Conservation (phyloP, 345 rosid genomes). For the Noccaea bulbosa region DNA sequence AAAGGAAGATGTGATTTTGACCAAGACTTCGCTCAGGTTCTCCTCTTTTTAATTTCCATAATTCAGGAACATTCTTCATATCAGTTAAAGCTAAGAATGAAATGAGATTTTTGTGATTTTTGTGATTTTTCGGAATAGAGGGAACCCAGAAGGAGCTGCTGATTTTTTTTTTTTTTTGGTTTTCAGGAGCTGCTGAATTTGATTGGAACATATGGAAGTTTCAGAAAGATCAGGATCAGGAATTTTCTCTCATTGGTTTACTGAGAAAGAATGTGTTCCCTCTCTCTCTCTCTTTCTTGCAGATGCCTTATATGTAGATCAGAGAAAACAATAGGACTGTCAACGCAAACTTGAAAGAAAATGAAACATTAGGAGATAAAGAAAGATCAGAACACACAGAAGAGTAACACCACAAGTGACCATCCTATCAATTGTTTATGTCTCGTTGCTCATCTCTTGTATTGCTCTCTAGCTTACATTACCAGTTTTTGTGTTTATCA, state of each 20-base stretch:
- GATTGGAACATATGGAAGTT: constrained; percentile 74
- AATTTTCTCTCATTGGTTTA: constrained; percentile 3
- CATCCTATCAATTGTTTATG: too few relatives aligned
- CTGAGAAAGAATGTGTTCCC: constrained; percentile 15
- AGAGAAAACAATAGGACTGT: constrained; percentile 90
- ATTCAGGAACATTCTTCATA: background rate
- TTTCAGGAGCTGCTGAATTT: constrained; percentile 77
- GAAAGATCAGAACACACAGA: constrained; percentile 2
- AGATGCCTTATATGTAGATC: constrained; percentile 84
- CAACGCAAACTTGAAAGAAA: constrained; percentile 67
- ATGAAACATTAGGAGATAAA: constrained; percentile 66
- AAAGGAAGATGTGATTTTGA: constrained; percentile 75
- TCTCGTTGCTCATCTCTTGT: too few relatives aligned
- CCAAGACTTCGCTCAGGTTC: constrained; percentile 70
- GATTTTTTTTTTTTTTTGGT: too few relatives aligned
- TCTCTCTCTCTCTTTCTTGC: constrained; percentile 30
- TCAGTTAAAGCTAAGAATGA: background rate
- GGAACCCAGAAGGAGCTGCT: constrained; percentile 74
- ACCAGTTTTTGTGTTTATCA: too few relatives aligned
- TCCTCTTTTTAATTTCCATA: constrained; percentile 8
- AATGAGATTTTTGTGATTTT: constrained; percentile 21
- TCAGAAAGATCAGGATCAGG: constrained; percentile 81
- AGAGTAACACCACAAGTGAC: constrained; percentile 14
- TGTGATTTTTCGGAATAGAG: constrained; percentile 51
- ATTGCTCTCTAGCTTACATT: too few relatives aligned